Percentiles rank a stretch among this genome's conserved stretches.
Evolutionary conservation across 2,329 filamentous ascomycete genomes (phyloP).

Genomic region (Cladosporium sp.): DNA sequence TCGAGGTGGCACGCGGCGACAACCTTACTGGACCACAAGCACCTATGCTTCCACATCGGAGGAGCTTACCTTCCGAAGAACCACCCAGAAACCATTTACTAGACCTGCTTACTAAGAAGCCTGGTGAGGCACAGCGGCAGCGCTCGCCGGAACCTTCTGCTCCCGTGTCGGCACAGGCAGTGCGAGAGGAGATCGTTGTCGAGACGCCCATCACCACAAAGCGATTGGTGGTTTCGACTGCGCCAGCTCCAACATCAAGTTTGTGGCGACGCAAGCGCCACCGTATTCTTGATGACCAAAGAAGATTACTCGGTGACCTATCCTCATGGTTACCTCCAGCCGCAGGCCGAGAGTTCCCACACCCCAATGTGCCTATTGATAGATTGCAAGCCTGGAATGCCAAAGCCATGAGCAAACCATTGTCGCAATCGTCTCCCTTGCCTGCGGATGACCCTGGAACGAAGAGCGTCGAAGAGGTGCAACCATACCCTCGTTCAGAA

Average conservation of each 20-base stretch:
- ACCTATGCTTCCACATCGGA: background rate
- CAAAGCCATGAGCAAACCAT: background rate
- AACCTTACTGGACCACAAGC: conserved; percentile 7
- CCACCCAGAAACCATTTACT: background rate
- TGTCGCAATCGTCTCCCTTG: conserved; percentile 13
- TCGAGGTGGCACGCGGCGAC: conserved; percentile 1
- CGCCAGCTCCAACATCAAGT: conserved; percentile 7
- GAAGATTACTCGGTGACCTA: conserved; percentile 41
- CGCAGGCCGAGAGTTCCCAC: conserved; percentile 32
- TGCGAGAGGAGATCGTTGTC: background rate
- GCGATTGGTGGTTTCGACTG: background rate
- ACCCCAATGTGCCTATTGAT: conserved; percentile 36
- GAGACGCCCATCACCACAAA: conserved; percentile 2
- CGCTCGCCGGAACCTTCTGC: background rate
- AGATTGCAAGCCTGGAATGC: conserved; percentile 28
- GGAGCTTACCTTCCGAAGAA: background rate
- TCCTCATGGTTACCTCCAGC: conserved; percentile 38
- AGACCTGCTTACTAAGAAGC: background rate
- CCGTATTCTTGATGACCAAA: conserved; percentile 44
- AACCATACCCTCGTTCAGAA: background rate
- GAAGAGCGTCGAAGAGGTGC: conserved; percentile 1
- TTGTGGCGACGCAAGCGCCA: conserved; percentile 13
- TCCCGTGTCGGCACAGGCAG: background rate
- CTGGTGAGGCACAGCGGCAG: background rate
- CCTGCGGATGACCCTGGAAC: background rate